Conservation (phyloP, 345 rosid species). For the Conringia planisiliqua region DNA sequence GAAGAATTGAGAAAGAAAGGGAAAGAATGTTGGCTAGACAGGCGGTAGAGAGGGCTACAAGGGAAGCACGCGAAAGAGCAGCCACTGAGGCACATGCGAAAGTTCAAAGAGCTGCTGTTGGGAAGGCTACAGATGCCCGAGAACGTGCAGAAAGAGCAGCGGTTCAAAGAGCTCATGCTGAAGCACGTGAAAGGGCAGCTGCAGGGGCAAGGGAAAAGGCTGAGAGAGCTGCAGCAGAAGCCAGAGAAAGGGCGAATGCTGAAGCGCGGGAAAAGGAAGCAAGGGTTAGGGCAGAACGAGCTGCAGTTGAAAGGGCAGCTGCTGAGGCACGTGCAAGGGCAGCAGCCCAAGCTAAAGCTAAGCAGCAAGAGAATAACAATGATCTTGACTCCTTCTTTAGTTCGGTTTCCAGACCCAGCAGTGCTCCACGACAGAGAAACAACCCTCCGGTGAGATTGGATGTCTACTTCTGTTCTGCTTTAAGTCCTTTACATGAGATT, state of each 20-base stretch:
- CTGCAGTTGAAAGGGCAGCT: conserved; percentile 85
- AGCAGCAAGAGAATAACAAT: conserved; percentile 59
- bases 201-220: conserved; percentile 81
- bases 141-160: conserved; percentile 91
- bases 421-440: conserved; percentile 84
- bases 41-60: conserved; percentile 95
- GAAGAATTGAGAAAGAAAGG: conserved; percentile 63
- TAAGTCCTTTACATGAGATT: not conserved
- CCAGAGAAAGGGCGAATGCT: conserved; percentile 60
- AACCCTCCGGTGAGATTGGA: conserved; percentile 53
- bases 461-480: conserved; percentile 15
- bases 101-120: conserved; percentile 91
- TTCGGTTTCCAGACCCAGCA: conserved; percentile 65
- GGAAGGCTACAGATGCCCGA: conserved; percentile 76
- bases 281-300: conserved; percentile 64
- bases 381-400: conserved; percentile 89
- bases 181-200: conserved; percentile 98
- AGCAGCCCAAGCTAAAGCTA: conserved; percentile 60
- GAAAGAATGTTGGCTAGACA: conserved; percentile 72
- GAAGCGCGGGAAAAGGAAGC: conserved; percentile 67
- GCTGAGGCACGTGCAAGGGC: conserved; percentile 74
- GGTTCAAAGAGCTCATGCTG: conserved; percentile 90
- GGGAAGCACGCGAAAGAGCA: conserved; percentile 97
- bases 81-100: conserved; percentile 73
- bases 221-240: conserved; percentile 88